Evolutionary conservation across 345 rosid species (phyloP).

Genomic region (Geranium rotundifolium): DNA sequence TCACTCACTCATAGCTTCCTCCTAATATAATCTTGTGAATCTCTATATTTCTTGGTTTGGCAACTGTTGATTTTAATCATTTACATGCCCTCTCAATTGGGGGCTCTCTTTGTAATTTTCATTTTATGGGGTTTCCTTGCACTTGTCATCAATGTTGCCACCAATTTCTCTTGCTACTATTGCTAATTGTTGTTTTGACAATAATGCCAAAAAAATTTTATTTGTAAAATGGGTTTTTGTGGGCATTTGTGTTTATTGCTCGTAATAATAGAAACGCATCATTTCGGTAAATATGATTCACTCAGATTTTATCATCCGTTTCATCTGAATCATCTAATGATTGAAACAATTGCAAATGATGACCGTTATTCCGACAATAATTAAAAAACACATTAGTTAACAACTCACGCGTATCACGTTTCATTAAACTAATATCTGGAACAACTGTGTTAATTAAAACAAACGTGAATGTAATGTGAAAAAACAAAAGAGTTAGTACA

Average conservation of each 20-base stretch:
- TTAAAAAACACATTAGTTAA: too few relatives aligned
- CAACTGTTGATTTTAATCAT: conserved; percentile 25
- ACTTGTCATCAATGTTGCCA: not conserved
- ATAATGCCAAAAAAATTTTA: not conserved
- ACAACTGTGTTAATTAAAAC: too few relatives aligned
- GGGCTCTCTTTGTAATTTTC: not conserved
- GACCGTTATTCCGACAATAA: too few relatives aligned
- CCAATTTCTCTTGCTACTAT: not conserved
- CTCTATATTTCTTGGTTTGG: conserved; percentile 27
- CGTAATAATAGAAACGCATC: not conserved
- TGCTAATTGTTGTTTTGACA: not conserved
- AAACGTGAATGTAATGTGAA: too few relatives aligned
- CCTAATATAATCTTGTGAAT: conserved; percentile 16
- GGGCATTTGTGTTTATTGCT: not conserved
- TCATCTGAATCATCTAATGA: too few relatives aligned
- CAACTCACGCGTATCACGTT: too few relatives aligned
- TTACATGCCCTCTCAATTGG: not conserved
- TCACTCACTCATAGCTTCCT: conserved; percentile 8
- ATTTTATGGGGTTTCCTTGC: not conserved
- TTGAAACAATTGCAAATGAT: too few relatives aligned
- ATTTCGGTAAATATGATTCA: not conserved
- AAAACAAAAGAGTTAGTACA: too few relatives aligned
- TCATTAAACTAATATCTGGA: too few relatives aligned
- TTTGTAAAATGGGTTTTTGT: not conserved
- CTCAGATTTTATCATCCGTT: too few relatives aligned